Conservation (phyloP, 2,329 filamentous ascomycete species). For the Trichoderma oligosporum region DNA sequence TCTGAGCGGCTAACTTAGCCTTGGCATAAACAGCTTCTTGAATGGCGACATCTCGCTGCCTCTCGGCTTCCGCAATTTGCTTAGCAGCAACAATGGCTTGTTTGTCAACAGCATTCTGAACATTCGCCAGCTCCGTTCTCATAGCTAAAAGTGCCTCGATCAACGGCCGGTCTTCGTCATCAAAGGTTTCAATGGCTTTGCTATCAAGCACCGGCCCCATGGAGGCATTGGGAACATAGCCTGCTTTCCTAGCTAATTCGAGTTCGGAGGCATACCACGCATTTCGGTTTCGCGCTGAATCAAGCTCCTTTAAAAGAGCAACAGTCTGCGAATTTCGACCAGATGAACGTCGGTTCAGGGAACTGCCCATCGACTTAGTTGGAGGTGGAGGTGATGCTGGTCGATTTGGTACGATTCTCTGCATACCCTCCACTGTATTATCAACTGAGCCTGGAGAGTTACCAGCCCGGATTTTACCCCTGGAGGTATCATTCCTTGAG, state of each 20-base stretch:
- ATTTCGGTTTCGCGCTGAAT: constrained; percentile 78
- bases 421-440: constrained; percentile 56
- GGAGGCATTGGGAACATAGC: constrained; percentile 71
- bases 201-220: constrained; percentile 72
- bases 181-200: constrained; percentile 71
- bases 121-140: constrained; percentile 82
- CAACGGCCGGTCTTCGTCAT: constrained; percentile 86
- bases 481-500: constrained; percentile 27
- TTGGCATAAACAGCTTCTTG: constrained; percentile 94
- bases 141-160: constrained; percentile 91
- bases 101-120: constrained; percentile 84
- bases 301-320: constrained; percentile 79
- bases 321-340: constrained; percentile 63
- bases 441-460: constrained; percentile 65
- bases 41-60: constrained; percentile 89
- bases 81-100: constrained; percentile 82
- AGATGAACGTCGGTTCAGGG: constrained; percentile 57
- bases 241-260: constrained; percentile 83
- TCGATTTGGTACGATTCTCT: constrained; percentile 41
- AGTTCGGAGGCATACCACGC: constrained; percentile 97
- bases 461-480: constrained; percentile 24
- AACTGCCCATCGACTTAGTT: constrained; percentile 53
- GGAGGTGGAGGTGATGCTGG: constrained; percentile 58
- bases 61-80: constrained; percentile 89
- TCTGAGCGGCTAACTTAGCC: constrained; percentile 80